Percentiles rank a stretch among this genome's conserved stretches.
Conservation (phyloP, 306 rosid genomes). For the Cucumis sativus region DNA sequence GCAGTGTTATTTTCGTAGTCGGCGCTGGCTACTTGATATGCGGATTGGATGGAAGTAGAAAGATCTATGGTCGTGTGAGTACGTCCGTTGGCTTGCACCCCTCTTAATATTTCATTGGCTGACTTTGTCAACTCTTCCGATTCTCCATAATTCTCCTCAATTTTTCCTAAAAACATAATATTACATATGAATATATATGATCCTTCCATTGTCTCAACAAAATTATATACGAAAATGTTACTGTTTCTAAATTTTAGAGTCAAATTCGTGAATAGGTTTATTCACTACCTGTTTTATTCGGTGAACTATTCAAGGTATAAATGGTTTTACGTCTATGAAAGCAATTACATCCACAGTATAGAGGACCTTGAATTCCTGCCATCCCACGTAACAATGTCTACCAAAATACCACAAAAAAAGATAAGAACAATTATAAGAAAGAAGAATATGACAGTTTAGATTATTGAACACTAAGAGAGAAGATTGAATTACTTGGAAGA, state of each 20-base stretch:
- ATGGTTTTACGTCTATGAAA: conserved; percentile 9
- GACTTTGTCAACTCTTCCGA: conserved; percentile 9
- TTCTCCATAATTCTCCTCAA: conserved; percentile 9
- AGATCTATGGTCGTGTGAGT: neutral
- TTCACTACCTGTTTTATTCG: neutral
- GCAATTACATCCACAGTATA: conserved; percentile 10
- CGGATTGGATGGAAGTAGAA: neutral
- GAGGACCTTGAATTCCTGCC: conserved; percentile 10
- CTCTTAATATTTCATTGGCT: neutral
- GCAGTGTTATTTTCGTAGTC: conserved; percentile 9
- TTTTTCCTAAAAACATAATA: too few species aligned
- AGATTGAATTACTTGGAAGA: neutral
- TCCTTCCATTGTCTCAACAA: too few species aligned
- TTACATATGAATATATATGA: too few species aligned
- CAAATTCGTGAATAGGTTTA: too few species aligned
- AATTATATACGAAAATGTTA: too few species aligned
- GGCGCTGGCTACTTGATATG: conserved; percentile 5
- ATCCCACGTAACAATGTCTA: conserved; percentile 9
- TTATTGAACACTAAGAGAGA: too few species aligned
- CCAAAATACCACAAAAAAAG: neutral
- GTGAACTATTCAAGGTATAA: neutral
- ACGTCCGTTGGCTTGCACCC: neutral
- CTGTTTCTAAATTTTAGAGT: too few species aligned
- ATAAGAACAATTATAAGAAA: neutral
- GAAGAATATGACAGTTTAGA: neutral